Percentiles rank a stretch among this genome's conserved stretches.
These are phyloP conservation scores for Naganishia vishniacii DNA, from an alignment of 768 basidiomycete genomes.

Conservation along the genomic window DNA sequence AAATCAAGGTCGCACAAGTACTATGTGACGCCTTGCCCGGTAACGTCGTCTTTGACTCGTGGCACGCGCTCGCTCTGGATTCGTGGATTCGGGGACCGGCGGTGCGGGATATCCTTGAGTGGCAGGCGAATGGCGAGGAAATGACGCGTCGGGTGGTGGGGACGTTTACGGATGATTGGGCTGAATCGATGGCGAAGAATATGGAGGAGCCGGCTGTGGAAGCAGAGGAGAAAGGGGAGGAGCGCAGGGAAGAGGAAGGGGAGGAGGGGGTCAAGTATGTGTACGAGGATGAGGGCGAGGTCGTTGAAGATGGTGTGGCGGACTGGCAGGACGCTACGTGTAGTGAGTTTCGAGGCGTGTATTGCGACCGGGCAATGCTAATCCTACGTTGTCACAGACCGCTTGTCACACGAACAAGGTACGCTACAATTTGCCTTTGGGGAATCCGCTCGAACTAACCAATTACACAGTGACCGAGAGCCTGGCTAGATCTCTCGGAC, in stretches of 20 bases:
- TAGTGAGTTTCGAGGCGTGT: too few relatives aligned
- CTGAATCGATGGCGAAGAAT: constrained; percentile 16
- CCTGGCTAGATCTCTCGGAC: background rate
- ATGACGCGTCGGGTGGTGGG: background rate
- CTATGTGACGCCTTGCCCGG: background rate
- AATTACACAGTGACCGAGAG: background rate
- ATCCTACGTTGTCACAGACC: background rate
- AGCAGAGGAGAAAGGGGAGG: background rate
- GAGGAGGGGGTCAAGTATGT: background rate
- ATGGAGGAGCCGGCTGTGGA: background rate
- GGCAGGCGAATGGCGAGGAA: background rate
- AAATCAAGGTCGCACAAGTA: constrained; percentile 4
- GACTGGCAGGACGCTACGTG: background rate
- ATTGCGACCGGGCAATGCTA: too few relatives aligned
- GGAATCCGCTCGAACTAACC: background rate
- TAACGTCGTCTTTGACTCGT: background rate
- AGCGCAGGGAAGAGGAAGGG: background rate
- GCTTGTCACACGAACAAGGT: constrained; percentile 15
- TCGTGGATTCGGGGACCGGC: background rate
- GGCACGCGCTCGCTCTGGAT: background rate
- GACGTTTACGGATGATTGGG: background rate
- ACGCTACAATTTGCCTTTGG: background rate
- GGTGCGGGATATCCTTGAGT: background rate
- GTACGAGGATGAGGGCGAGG: background rate
- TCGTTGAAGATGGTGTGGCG: background rate